Evolutionary conservation across 768 basidiomycete genomes (phyloP), one percentile per base, ranked within the genome.

Genomic region (Agaricus bisporus): DNA sequence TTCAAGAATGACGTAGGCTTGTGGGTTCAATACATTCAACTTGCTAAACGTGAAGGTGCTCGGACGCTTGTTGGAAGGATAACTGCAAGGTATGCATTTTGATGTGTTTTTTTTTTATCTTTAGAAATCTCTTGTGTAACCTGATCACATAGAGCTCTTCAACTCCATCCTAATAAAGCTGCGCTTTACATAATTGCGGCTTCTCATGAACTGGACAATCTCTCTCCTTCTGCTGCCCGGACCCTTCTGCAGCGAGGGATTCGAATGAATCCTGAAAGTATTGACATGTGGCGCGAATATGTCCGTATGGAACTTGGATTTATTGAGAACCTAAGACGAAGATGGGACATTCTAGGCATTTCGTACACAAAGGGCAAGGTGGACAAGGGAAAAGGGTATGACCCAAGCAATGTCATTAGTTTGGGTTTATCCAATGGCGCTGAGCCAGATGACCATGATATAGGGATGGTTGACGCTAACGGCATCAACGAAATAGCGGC

Each of bases 291-390:
- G 94, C 75, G 75, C 18, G 93, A 95, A 67, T 95, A 94, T 64
- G 82, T 92, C 58, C 84, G 84, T 64, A 91, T 97, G 81, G 94
- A 98, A 66, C 70, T 95, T 4, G 83, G 84, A 2, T 95, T 91
- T 66, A 73, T 91, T 7, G 92, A 95, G 70, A 81, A 80, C 12
- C 70, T 95, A 45, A 73, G 88, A 37, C 72, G 88, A 58, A 75
- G 93, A 48, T 93, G 91, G 91, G 81, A 75, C 42, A 73, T 90
- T 7, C 73, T 95, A 17, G 93, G 92, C 7, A 85, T 95, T 48
- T 60, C 66, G 20, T 51, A 59, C 54, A 17, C 25, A 36, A 35
- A 49, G 42, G 15, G 42, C 22, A 49, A 43, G 37, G 28, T 37
- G 12, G 51, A 58, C 18, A 64, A 71, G 47, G 64, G 58, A 14